Evolutionary conservation across 2,329 filamentous ascomycete genomes (phyloP).

Genomic region (Didymella pinodella): DNA sequence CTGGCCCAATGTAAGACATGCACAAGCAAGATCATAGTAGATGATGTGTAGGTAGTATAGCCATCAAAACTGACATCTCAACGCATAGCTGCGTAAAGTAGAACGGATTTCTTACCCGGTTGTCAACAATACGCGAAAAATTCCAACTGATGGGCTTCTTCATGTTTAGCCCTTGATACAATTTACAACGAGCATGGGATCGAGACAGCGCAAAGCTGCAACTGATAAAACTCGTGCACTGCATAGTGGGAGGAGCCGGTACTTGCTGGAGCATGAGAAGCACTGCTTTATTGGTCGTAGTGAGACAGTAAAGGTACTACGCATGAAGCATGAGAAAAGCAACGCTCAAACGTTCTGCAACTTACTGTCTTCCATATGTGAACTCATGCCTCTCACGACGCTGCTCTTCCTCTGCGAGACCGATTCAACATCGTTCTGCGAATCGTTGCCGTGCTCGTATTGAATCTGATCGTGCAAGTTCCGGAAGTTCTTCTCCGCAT

Average conservation of each 20-base stretch:
- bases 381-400: slow-evolving; percentile 12
- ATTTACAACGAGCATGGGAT: background rate
- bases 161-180: background rate
- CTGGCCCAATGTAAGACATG: too few relatives aligned
- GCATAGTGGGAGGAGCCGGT: background rate
- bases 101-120: too few relatives aligned
- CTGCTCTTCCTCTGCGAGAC: slow-evolving; percentile 9
- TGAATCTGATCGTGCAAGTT: slow-evolving; percentile 27
- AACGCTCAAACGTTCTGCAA: slow-evolving; percentile 6
- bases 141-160: background rate
- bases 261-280: background rate
- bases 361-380: slow-evolving; percentile 19
- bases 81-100: too few relatives aligned
- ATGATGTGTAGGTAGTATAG: too few relatives aligned
- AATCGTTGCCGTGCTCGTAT: slow-evolving; percentile 9
- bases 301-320: slow-evolving; percentile 10
- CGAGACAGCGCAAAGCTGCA: background rate
- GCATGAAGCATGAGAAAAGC: slow-evolving; percentile 6
- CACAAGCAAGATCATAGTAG: too few relatives aligned
- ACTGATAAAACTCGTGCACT: background rate
- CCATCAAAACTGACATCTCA: too few relatives aligned
- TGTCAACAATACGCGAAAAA: background rate
- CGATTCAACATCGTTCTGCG: slow-evolving; percentile 11
- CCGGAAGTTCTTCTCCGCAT: slow-evolving; percentile 43
- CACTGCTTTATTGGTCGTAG: background rate